Conservation (phyloP, 108 stramenopile species). For the Conticribra weissflogii region DNA sequence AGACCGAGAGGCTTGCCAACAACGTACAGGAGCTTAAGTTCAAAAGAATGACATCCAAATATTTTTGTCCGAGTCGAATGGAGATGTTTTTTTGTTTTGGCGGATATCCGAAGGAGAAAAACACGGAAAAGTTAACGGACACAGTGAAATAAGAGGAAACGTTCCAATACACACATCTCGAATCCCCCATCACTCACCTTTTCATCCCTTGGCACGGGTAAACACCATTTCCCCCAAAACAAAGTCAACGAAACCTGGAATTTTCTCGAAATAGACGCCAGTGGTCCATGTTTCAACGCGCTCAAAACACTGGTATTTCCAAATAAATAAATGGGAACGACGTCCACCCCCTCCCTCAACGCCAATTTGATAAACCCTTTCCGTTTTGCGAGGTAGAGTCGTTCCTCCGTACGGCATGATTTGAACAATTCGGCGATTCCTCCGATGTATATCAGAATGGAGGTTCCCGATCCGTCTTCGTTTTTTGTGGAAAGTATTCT, state of each 20-base stretch:
- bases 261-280: constrained; percentile 68
- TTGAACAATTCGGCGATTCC: constrained; percentile 91
- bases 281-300: constrained; percentile 56
- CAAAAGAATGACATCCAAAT: too few relatives aligned
- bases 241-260: constrained; percentile 67
- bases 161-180: neutral
- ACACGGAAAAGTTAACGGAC: too few relatives aligned
- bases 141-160: neutral
- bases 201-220: constrained; percentile 80
- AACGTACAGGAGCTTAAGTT: constrained; percentile 56
- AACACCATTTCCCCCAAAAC: constrained; percentile 75
- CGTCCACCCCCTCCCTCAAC: constrained; percentile 70
- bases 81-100: too few relatives aligned
- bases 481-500: constrained; percentile 15
- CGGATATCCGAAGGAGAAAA: too few relatives aligned
- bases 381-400: constrained; percentile 63
- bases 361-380: constrained; percentile 88
- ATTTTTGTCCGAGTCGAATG: too few relatives aligned
- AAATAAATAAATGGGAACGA: constrained; percentile 80
- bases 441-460: constrained; percentile 73
- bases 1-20: constrained; percentile 66
- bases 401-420: constrained; percentile 58
- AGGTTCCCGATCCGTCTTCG: constrained; percentile 26
- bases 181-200: constrained; percentile 18
- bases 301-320: constrained; percentile 77